Conservation (phyloP, 305 asterid species). For the Fraxinus nigra region DNA sequence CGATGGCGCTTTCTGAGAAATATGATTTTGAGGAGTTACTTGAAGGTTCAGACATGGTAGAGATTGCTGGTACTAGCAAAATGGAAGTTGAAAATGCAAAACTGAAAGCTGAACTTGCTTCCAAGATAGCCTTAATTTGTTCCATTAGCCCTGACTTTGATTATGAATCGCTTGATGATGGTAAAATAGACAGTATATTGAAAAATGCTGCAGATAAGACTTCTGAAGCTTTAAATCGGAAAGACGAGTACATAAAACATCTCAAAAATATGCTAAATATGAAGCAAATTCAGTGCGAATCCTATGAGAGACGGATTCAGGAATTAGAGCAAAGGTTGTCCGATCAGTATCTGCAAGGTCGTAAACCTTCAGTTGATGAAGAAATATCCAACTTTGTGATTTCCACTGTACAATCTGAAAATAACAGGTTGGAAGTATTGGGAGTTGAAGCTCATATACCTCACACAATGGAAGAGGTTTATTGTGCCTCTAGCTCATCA, state of each 20-base stretch:
- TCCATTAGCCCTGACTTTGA: constrained; percentile 62
- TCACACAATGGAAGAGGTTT: constrained; percentile 56
- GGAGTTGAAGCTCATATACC: constrained; percentile 50
- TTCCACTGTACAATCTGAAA: constrained; percentile 47
- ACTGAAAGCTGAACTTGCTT: constrained; percentile 94
- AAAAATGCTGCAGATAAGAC: constrained; percentile 80
- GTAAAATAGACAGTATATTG: constrained; percentile 54
- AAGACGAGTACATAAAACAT: constrained; percentile 77
- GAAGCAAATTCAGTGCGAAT: constrained; percentile 79
- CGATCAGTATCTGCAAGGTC: constrained; percentile 52
- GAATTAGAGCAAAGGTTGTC: constrained; percentile 91
- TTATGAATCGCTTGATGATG: constrained; percentile 63
- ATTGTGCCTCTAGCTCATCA: constrained; percentile 52
- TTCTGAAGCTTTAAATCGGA: constrained; percentile 69
- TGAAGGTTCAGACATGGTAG: constrained; percentile 72
- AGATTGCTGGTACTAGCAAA: constrained; percentile 94
- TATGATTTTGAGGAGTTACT: constrained; percentile 50
- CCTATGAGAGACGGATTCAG: constrained; percentile 83
- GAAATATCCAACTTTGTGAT: constrained; percentile 37
- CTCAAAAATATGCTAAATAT: constrained; percentile 62
- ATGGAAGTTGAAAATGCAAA: constrained; percentile 95
- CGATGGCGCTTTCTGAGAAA: constrained; percentile 39
- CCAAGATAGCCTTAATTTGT: constrained; percentile 86
- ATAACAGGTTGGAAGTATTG: constrained; percentile 53
- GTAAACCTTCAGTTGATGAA: constrained; percentile 41